A percentile compares a stretch with the other conserved stretches of the same genome.
These are phyloP conservation scores for Penicillium decumbens DNA, from an alignment of 2,329 filamentous ascomycete genomes.

Conservation along the genomic window DNA sequence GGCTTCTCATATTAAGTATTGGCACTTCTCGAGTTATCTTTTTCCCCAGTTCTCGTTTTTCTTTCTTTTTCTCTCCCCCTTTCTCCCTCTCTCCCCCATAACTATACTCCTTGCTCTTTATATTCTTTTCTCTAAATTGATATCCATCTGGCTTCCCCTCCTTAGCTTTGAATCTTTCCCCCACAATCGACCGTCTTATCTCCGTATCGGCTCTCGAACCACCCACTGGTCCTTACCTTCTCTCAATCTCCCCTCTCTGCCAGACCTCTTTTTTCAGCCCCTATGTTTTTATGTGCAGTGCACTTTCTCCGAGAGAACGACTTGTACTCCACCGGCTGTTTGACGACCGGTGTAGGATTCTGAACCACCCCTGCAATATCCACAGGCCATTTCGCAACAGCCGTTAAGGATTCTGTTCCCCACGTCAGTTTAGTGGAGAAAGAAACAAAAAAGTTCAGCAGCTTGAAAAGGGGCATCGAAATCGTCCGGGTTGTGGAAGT, in stretches of 20 bases:
- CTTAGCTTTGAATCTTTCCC: background rate
- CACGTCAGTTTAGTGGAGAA: slow-evolving; percentile 15
- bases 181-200: background rate
- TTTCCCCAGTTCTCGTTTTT: slow-evolving; percentile 2
- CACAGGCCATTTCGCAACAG: slow-evolving; percentile 27
- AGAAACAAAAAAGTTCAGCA: background rate
- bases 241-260: background rate
- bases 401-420: slow-evolving; percentile 23
- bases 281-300: background rate
- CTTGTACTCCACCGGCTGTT: background rate
- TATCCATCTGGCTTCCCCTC: background rate
- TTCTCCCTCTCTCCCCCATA: background rate
- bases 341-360: background rate
- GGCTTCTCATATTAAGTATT: slow-evolving; percentile 20
- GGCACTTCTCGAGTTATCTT: slow-evolving; percentile 14
- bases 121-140: slow-evolving; percentile 1
- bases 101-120: background rate
- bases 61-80: background rate
- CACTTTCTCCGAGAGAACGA: background rate
- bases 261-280: background rate
- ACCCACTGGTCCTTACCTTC: background rate
- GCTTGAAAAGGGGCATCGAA: background rate
- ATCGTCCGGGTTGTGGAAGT: background rate
- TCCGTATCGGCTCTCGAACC: background rate
- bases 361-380: slow-evolving; percentile 16